phyloP scores from a whole-genome alignment of 1,139 yeast genomes.

The Lodderomyces parapsilosis region DNA sequence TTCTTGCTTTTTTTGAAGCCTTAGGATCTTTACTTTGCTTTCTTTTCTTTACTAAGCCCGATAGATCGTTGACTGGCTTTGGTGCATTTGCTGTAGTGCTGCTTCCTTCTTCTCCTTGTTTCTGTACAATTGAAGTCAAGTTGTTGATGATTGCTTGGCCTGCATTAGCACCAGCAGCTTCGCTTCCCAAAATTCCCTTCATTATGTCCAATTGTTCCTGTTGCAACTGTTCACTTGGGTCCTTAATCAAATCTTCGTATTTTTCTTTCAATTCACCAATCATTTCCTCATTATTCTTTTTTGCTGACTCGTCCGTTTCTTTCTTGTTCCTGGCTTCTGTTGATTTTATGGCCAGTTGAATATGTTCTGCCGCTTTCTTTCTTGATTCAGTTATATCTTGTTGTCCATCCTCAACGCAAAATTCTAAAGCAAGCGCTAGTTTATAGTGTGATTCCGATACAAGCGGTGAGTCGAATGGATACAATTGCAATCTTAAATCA shows the following conservation, averaged over 20 bases:
- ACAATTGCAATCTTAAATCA: constrained; percentile 54
- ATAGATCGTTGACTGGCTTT: constrained; percentile 33
- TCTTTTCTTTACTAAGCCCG: constrained; percentile 35
- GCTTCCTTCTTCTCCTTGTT: constrained; percentile 12
- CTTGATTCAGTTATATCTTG: constrained; percentile 42
- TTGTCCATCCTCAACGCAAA: constrained; percentile 49
- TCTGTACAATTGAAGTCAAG: constrained; percentile 15
- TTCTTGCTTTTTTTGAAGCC: not conserved
- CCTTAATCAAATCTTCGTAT: constrained; percentile 51
- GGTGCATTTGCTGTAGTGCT: not conserved
- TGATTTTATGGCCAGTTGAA: constrained; percentile 60
- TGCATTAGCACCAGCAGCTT: constrained; percentile 9
- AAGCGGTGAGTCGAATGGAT: constrained; percentile 51
- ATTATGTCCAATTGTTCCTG: constrained; percentile 58
- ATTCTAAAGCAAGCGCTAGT: constrained; percentile 76
- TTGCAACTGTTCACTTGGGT: constrained; percentile 47
- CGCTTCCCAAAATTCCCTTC: constrained; percentile 57
- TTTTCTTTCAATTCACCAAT: constrained; percentile 54
- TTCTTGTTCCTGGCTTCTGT: constrained; percentile 43
- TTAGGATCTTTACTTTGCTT: constrained; percentile 11
- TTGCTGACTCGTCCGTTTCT: constrained; percentile 31
- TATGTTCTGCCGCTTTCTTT: constrained; percentile 54
- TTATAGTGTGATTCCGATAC: constrained; percentile 83
- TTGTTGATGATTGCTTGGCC: constrained; percentile 11
- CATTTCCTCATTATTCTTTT: constrained; percentile 49